Conservation (phyloP, 768 basidiomycete genomes). For the Pulveroboletus frians region DNA sequence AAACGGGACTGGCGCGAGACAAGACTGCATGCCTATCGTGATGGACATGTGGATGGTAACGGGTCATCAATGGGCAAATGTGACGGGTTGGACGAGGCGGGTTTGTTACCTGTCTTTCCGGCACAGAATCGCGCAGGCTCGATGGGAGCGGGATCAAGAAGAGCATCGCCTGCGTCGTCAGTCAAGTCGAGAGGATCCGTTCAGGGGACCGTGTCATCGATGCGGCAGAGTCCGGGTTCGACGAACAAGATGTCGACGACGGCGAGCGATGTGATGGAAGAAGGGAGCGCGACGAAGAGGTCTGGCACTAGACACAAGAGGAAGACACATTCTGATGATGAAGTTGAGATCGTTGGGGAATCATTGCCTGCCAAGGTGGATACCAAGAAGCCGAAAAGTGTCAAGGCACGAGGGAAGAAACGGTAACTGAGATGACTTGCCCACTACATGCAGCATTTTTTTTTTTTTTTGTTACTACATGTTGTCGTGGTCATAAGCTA, state of each 20-base stretch:
- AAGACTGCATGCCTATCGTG: slow-evolving; percentile 32
- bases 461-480: too few relatives aligned
- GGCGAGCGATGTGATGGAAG: slow-evolving; percentile 39
- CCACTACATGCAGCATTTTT: too few relatives aligned
- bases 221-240: slow-evolving; percentile 47
- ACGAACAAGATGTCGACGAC: slow-evolving; percentile 40
- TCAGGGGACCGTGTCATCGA: slow-evolving; percentile 24
- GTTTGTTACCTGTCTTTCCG: slow-evolving; percentile 23
- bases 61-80: slow-evolving; percentile 6
- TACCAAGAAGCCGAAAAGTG: slow-evolving; percentile 27
- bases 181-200: slow-evolving; percentile 36
- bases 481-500: background rate
- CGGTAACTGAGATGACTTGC: slow-evolving; percentile 19
- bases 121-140: slow-evolving; percentile 14
- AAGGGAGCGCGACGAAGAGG: slow-evolving; percentile 26
- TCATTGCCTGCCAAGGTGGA: slow-evolving; percentile 36
- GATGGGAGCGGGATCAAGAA: slow-evolving; percentile 29
- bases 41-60: slow-evolving; percentile 13
- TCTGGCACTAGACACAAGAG: slow-evolving; percentile 38
- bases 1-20: slow-evolving; percentile 76
- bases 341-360: slow-evolving; percentile 49
- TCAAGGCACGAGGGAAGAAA: slow-evolving; percentile 42
- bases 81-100: slow-evolving; percentile 30
- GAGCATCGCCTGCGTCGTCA: slow-evolving; percentile 47
- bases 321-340: slow-evolving; percentile 51